Percentiles rank a stretch among this genome's conserved stretches.
phyloP scores from a whole-genome alignment of 2,329 filamentous ascomycete genomes.

The Raffaelea albimanens region DNA sequence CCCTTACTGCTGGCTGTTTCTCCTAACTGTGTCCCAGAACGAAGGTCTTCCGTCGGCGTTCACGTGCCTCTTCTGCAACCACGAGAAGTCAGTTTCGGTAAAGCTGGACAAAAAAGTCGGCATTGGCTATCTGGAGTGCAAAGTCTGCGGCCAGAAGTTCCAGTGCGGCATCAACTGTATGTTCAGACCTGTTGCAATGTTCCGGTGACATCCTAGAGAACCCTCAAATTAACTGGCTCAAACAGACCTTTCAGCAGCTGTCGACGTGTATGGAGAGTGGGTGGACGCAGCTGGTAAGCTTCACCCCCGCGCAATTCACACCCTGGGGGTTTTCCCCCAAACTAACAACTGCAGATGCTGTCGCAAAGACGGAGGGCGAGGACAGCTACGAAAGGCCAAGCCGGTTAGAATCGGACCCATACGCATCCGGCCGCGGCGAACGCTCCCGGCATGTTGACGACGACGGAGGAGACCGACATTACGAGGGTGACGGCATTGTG shows the following conservation, averaged over 20 bases:
- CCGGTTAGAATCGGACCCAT: slow-evolving; percentile 4
- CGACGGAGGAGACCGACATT: slow-evolving; percentile 41
- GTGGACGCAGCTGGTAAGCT: slow-evolving; percentile 67
- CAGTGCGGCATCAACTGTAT: slow-evolving; percentile 88
- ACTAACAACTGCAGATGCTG: slow-evolving; percentile 29
- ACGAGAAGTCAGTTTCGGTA: slow-evolving; percentile 84
- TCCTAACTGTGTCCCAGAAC: too few species aligned
- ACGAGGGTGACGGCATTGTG: slow-evolving; percentile 43
- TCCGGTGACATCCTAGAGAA: neutral
- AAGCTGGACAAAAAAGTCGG: slow-evolving; percentile 91
- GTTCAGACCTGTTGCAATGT: slow-evolving; percentile 18
- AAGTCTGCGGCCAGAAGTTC: slow-evolving; percentile 87
- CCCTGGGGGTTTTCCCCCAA: neutral
- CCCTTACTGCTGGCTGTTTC: neutral
- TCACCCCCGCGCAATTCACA: neutral
- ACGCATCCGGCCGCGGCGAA: neutral
- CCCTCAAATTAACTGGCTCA: neutral
- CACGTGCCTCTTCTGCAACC: slow-evolving; percentile 96
- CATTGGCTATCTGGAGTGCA: slow-evolving; percentile 78
- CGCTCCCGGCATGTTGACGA: slow-evolving; percentile 21
- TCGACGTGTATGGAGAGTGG: slow-evolving; percentile 98
- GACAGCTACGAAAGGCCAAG: neutral
- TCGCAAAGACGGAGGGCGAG: slow-evolving; percentile 31
- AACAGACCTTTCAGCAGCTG: slow-evolving; percentile 74
- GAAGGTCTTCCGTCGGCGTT: slow-evolving; percentile 76